Conservation (phyloP, 768 basidiomycete genomes). For the Ramaria rubella region DNA sequence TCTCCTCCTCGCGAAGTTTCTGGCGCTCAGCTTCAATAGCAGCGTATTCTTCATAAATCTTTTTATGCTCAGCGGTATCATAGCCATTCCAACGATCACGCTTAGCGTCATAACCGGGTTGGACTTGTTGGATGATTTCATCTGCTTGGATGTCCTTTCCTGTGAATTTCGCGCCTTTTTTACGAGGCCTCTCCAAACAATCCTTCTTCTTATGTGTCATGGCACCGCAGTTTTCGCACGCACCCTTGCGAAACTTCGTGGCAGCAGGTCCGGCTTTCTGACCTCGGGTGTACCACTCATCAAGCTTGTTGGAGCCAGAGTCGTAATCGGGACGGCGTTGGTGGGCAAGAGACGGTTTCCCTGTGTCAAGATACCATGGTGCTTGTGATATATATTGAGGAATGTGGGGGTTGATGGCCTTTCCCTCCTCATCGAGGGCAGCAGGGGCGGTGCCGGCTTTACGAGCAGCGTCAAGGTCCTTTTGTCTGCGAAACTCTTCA, state of each 20-base stretch:
- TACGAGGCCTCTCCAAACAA: conserved; percentile 93
- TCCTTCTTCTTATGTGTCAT: conserved; percentile 89
- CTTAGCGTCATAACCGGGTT: conserved; percentile 82
- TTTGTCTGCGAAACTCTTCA: conserved; percentile 91
- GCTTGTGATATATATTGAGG: conserved; percentile 91
- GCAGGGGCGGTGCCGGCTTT: conserved; percentile 94
- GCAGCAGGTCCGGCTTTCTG: conserved; percentile 81
- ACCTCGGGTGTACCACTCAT: conserved; percentile 90
- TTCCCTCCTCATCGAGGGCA: conserved; percentile 90
- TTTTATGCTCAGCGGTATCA: conserved; percentile 79
- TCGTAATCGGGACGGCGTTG: conserved; percentile 74
- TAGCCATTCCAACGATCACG: conserved; percentile 99
- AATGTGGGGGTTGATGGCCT: conserved; percentile 97
- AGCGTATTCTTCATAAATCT: conserved; percentile 88
- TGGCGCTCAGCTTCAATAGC: conserved; percentile 87
- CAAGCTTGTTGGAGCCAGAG: conserved; percentile 56
- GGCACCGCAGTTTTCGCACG: conserved; percentile 98
- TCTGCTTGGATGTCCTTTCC: conserved; percentile 87
- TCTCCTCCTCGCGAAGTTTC: conserved; percentile 91
- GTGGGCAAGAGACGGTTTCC: conserved; percentile 88
- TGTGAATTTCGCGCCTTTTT: conserved; percentile 91
- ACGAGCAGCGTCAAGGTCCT: conserved; percentile 95
- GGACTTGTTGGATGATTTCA: conserved; percentile 79
- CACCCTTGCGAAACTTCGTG: conserved; percentile 95
- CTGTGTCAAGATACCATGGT: conserved; percentile 97